Evolutionary conservation across 2,329 filamentous ascomycete species (phyloP).

Genomic region (Monosporascus cannonballus): DNA sequence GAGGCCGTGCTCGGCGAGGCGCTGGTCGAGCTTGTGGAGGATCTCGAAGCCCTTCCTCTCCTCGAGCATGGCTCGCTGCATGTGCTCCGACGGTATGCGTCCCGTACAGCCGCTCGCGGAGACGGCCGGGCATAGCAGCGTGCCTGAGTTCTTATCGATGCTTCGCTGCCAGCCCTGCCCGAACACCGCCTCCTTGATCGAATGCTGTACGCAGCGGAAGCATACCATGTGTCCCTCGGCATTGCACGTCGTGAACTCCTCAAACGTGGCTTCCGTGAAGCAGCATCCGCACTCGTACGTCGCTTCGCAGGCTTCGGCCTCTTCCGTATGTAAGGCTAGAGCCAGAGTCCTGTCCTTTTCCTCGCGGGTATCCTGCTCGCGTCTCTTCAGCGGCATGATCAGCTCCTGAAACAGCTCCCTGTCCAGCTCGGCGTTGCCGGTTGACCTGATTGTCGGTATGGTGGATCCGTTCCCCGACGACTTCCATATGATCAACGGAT

Average conservation of each 20-base stretch:
- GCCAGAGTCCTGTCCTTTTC: slow-evolving; percentile 48
- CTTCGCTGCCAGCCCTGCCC: slow-evolving; percentile 86
- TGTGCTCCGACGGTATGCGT: slow-evolving; percentile 62
- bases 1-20: slow-evolving; percentile 71
- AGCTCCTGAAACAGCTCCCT: slow-evolving; percentile 54
- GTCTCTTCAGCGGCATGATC: slow-evolving; percentile 45
- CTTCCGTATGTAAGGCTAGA: slow-evolving; percentile 46
- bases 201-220: slow-evolving; percentile 74
- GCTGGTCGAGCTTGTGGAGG: slow-evolving; percentile 69
- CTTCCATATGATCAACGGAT: slow-evolving; percentile 59
- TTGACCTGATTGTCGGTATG: slow-evolving; percentile 57
- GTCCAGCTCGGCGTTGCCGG: slow-evolving; percentile 59
- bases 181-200: slow-evolving; percentile 81
- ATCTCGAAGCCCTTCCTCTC: slow-evolving; percentile 66
- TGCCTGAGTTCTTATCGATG: slow-evolving; percentile 66
- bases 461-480: slow-evolving; percentile 49
- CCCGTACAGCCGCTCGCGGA: slow-evolving; percentile 65
- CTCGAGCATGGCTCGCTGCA: slow-evolving; percentile 65
- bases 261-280: slow-evolving; percentile 64
- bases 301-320: slow-evolving; percentile 51
- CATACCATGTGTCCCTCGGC: slow-evolving; percentile 67
- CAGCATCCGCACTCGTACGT: slow-evolving; percentile 73
- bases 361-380: slow-evolving; percentile 37
- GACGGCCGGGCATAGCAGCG: slow-evolving; percentile 77
- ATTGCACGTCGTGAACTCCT: slow-evolving; percentile 69